phyloP scores from a whole-genome alignment of 2,329 filamentous ascomycete species.

The Ophiostoma perfectum region DNA sequence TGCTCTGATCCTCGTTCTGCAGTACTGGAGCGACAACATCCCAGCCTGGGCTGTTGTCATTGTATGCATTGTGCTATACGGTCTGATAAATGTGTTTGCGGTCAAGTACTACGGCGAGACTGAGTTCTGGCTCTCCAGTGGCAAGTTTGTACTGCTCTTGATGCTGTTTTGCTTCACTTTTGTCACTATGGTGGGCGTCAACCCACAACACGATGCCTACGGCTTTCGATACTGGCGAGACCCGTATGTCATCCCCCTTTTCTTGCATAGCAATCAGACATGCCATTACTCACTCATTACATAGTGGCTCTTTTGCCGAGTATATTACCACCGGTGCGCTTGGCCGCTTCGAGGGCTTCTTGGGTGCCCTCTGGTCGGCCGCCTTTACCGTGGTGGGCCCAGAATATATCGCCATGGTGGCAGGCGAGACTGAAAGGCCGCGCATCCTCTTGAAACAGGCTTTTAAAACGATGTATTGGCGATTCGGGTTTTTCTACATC shows the following conservation, averaged over 20 bases:
- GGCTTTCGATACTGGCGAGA: slow-evolving; percentile 43
- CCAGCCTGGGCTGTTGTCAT: slow-evolving; percentile 49
- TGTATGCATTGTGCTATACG: slow-evolving; percentile 40
- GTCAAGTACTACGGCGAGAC: slow-evolving; percentile 38
- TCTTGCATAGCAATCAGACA: not conserved
- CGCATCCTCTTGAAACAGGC: slow-evolving; percentile 61
- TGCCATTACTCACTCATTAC: not conserved
- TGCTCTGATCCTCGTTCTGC: slow-evolving; percentile 39
- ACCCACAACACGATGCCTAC: slow-evolving; percentile 43
- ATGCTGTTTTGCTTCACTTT: slow-evolving; percentile 53
- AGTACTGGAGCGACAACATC: slow-evolving; percentile 44
- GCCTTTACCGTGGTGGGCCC: slow-evolving; percentile 43
- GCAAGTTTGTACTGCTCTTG: slow-evolving; percentile 47
- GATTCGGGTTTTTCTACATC: slow-evolving; percentile 65
- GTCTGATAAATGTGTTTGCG: slow-evolving; percentile 30
- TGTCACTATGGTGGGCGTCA: slow-evolving; percentile 53
- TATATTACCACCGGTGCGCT: slow-evolving; percentile 40
- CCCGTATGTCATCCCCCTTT: slow-evolving; percentile 26
- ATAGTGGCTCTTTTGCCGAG: slow-evolving; percentile 36
- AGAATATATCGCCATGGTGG: slow-evolving; percentile 63
- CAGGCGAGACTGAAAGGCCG: slow-evolving; percentile 63
- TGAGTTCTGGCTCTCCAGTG: slow-evolving; percentile 44
- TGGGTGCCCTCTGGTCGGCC: slow-evolving; percentile 34
- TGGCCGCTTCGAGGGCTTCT: slow-evolving; percentile 28
- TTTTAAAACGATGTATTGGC: slow-evolving; percentile 63